Conservation (phyloP, 2,329 filamentous ascomycete species). For the Lizonia empirigonia region DNA sequence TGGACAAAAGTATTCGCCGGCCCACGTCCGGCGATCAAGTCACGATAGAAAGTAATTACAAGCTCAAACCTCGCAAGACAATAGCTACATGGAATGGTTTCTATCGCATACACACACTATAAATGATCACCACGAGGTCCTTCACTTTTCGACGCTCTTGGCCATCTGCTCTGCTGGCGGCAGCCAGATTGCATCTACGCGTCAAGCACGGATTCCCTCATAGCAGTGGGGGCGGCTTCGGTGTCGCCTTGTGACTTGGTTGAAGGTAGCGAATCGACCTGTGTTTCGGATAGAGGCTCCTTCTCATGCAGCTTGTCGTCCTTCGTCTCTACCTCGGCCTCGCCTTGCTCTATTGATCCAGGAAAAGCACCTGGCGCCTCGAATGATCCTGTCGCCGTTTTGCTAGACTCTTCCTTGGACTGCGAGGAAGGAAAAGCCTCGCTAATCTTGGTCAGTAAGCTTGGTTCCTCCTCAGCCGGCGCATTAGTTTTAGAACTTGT, state of each 20-base stretch:
- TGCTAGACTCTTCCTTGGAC: constrained; percentile 6
- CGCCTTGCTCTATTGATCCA: constrained; percentile 8
- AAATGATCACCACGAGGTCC: background rate
- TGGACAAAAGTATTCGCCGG: background rate
- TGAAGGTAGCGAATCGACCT: constrained; percentile 3
- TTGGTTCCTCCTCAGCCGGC: constrained; percentile 6
- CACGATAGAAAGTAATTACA: background rate
- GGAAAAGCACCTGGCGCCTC: constrained; percentile 33
- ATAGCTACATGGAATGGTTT: background rate
- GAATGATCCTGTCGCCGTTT: constrained; percentile 19
- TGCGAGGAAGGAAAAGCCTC: constrained; percentile 12
- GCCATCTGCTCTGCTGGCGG: background rate
- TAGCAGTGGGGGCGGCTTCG: constrained; percentile 5
- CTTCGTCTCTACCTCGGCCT: constrained; percentile 1
- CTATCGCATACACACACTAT: constrained; percentile 4
- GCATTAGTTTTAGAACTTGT: constrained; percentile 7
- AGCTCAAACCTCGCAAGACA: background rate
- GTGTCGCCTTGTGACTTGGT: constrained; percentile 10
- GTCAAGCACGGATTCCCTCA: constrained; percentile 7
- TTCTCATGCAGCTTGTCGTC: background rate
- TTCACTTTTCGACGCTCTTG: background rate
- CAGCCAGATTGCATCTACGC: background rate
- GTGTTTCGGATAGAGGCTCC: background rate
- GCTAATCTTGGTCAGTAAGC: constrained; percentile 6
- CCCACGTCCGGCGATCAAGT: background rate